These are phyloP conservation scores for Coleophoma eucalyptorum DNA, from an alignment of 2,329 filamentous ascomycete species.

Conservation along the genomic window DNA sequence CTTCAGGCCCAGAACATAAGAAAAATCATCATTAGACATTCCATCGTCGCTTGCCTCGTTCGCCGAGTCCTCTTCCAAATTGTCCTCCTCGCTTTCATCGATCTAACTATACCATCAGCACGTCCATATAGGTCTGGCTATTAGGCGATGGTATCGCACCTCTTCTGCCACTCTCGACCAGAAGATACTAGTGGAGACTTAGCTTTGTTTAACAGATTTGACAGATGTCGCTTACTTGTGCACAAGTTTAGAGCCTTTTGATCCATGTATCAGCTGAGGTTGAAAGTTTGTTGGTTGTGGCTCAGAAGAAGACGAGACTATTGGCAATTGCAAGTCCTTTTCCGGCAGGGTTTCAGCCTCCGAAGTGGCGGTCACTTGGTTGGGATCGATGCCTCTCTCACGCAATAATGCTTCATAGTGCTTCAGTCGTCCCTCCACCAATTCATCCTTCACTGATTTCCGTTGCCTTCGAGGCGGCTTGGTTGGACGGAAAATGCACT, in stretches of 20 bases:
- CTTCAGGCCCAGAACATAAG: slow-evolving; percentile 11
- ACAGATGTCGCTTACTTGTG: slow-evolving; percentile 16
- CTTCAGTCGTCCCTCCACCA: slow-evolving; percentile 5
- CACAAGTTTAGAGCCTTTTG: slow-evolving; percentile 15
- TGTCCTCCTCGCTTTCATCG: neutral
- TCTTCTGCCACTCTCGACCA: slow-evolving; percentile 25
- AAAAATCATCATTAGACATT: neutral
- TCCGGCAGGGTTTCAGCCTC: slow-evolving; percentile 3
- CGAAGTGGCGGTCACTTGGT: slow-evolving; percentile 4
- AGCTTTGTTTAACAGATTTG: slow-evolving; percentile 6
- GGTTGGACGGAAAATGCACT: slow-evolving; percentile 3
- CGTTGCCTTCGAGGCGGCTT: slow-evolving; percentile 4
- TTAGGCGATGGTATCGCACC: slow-evolving; percentile 8
- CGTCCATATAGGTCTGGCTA: neutral
- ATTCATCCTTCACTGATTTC: slow-evolving; percentile 7
- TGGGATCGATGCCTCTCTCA: slow-evolving; percentile 15
- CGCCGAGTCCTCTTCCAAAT: neutral
- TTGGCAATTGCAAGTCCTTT: slow-evolving; percentile 6
- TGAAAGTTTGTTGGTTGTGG: slow-evolving; percentile 4
- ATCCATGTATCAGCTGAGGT: slow-evolving; percentile 14
- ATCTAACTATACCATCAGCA: neutral
- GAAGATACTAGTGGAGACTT: slow-evolving; percentile 16
- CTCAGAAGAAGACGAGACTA: too few relatives aligned
- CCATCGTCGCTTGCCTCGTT: neutral
- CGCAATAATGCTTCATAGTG: slow-evolving; percentile 12